Evolutionary conservation across 345 rosid species (phyloP).

Genomic region (Anastatica hierochuntica): DNA sequence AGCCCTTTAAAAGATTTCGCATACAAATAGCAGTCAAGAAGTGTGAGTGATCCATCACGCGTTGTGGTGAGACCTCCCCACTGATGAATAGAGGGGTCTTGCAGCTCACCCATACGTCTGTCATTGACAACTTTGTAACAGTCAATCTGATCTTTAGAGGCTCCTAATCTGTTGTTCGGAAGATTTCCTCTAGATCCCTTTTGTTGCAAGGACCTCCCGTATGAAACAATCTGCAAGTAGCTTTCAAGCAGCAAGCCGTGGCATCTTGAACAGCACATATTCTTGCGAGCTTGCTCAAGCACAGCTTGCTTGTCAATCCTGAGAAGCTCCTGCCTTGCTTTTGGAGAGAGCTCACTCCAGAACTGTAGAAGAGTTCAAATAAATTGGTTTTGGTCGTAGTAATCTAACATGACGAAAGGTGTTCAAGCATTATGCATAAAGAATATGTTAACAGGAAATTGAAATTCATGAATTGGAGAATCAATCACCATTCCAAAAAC

Average conservation of each 20-base stretch:
- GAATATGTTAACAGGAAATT: background rate
- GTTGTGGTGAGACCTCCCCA: slow-evolving; percentile 93
- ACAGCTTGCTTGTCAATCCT: slow-evolving; percentile 78
- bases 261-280: slow-evolving; percentile 95
- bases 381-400: background rate
- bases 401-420: background rate
- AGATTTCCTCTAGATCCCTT: slow-evolving; percentile 40
- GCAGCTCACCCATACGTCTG: slow-evolving; percentile 48
- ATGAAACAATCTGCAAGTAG: slow-evolving; percentile 67
- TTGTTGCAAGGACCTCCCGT: slow-evolving; percentile 64
- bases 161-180: too few relatives aligned
- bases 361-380: slow-evolving; percentile 39
- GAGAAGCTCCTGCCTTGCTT: slow-evolving; percentile 57
- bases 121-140: too few relatives aligned
- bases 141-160: slow-evolving; percentile 32
- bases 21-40: slow-evolving; percentile 66
- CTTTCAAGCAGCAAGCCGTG: slow-evolving; percentile 79
- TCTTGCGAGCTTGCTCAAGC: slow-evolving; percentile 92
- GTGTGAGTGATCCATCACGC: slow-evolving; percentile 69
- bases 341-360: slow-evolving; percentile 64
- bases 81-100: slow-evolving; percentile 71
- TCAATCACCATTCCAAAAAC: background rate
- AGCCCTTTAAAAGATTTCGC: slow-evolving; percentile 61
- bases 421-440: background rate
- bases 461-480: background rate